Conservation (phyloP, 176 grass and related monocot genomes). For the Oryza longistaminata region DNA sequence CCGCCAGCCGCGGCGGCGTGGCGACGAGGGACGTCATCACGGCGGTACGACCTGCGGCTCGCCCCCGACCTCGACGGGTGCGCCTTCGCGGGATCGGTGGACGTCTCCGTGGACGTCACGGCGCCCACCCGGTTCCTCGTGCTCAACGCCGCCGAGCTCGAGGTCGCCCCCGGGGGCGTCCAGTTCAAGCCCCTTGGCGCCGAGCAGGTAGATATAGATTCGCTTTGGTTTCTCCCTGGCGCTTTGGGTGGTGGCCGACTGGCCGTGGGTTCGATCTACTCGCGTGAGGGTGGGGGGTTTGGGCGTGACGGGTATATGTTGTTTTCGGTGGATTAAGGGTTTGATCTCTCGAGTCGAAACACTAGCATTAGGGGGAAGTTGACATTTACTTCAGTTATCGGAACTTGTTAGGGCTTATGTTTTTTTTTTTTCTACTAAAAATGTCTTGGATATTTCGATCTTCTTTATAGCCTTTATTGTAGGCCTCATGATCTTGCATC, state of each 20-base stretch:
- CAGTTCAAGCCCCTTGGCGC: constrained; percentile 45
- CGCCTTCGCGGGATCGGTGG: constrained; percentile 62
- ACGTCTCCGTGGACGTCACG: constrained; percentile 48
- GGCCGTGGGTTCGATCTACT: constrained; percentile 26
- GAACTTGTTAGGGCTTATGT: neutral
- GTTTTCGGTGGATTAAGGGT: neutral
- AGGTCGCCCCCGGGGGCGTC: constrained; percentile 41
- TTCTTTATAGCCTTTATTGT: neutral
- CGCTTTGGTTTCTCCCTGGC: neutral
- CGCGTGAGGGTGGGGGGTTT: neutral
- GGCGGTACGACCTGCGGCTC: constrained; percentile 83
- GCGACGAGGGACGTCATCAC: constrained; percentile 29
- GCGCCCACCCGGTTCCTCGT: constrained; percentile 67
- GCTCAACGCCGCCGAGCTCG: constrained; percentile 83
- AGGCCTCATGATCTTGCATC: neutral
- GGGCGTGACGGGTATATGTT: neutral
- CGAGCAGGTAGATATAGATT: constrained; percentile 47
- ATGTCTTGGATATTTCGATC: neutral
- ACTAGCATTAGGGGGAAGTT: neutral
- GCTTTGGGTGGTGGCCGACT: neutral
- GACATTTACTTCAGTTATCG: neutral
- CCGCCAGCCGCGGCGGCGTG: neutral
- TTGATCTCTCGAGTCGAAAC: neutral
- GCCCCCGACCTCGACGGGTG: constrained; percentile 71
- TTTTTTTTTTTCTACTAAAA: neutral